Percentiles rank a stretch among this genome's conserved stretches.
Evolutionary conservation across 768 basidiomycete species (phyloP).

Genomic region (Boletales sp.): DNA sequence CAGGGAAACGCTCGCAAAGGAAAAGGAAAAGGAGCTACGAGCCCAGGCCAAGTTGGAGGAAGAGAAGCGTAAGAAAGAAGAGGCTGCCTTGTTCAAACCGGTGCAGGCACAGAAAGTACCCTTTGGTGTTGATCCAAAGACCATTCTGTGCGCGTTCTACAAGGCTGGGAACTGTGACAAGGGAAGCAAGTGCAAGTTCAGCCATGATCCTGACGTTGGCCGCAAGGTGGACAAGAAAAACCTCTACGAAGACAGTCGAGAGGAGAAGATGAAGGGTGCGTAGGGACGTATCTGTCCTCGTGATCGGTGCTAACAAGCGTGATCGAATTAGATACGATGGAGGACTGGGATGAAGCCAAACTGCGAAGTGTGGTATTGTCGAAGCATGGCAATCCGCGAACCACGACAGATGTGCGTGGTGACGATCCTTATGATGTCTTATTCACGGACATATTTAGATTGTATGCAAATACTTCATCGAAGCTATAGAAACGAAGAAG

Average conservation of each 20-base stretch:
- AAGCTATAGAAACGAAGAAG: slow-evolving; percentile 91
- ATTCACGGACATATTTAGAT: slow-evolving; percentile 50
- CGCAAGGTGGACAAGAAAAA: slow-evolving; percentile 95
- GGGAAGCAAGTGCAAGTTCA: slow-evolving; percentile 95
- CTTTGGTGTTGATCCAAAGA: slow-evolving; percentile 96
- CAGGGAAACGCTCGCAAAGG: slow-evolving; percentile 73
- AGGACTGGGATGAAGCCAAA: slow-evolving; percentile 96
- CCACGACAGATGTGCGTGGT: slow-evolving; percentile 77
- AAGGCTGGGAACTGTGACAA: slow-evolving; percentile 94
- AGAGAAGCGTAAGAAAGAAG: slow-evolving; percentile 81
- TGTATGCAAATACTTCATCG: slow-evolving; percentile 96
- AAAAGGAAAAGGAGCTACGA: slow-evolving; percentile 75
- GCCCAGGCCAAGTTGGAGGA: slow-evolving; percentile 75
- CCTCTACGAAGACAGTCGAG: slow-evolving; percentile 83
- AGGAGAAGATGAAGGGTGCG: slow-evolving; percentile 73
- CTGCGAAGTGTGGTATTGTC: slow-evolving; percentile 81
- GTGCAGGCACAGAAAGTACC: slow-evolving; percentile 84
- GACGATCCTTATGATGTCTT: background rate
- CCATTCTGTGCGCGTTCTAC: slow-evolving; percentile 86
- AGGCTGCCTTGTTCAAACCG: slow-evolving; percentile 78
- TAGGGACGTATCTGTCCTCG: slow-evolving; percentile 3
- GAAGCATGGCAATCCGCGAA: slow-evolving; percentile 87
- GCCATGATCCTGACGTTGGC: slow-evolving; percentile 85
- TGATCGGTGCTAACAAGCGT: background rate
- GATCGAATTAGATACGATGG: slow-evolving; percentile 80